Percentiles rank a stretch among this genome's conserved stretches.
Conservation (phyloP, 495 filamentous ascomycete genomes). For the Lasiosphaeria hispida region DNA sequence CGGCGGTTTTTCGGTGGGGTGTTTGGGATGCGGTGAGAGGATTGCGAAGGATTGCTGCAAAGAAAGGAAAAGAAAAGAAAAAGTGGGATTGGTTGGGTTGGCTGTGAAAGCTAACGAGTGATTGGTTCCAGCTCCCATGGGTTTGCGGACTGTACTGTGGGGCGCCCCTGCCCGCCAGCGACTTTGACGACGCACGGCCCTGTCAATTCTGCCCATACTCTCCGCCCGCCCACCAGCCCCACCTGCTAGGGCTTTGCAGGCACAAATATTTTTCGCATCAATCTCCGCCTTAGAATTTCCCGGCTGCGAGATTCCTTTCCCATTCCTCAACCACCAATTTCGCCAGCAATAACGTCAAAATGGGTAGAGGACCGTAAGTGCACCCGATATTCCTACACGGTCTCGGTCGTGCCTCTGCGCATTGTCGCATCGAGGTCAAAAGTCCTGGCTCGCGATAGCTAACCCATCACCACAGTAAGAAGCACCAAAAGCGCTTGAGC, state of each 20-base stretch:
- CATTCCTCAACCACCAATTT: slow-evolving; percentile 32
- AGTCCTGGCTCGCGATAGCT: slow-evolving; percentile 19
- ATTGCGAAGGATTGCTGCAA: too few relatives aligned
- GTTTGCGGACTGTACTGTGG: too few relatives aligned
- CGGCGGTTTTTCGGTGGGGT: too few relatives aligned
- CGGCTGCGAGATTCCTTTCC: slow-evolving; percentile 23
- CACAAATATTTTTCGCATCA: slow-evolving; percentile 32
- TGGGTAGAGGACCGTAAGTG: slow-evolving; percentile 53
- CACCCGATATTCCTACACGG: neutral
- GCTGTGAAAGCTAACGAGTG: too few relatives aligned
- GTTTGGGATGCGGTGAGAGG: too few relatives aligned
- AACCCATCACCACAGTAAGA: slow-evolving; percentile 64
- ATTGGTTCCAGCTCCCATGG: too few relatives aligned
- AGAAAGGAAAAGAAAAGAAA: neutral
- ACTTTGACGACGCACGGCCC: slow-evolving; percentile 20
- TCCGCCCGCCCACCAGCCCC: slow-evolving; percentile 25
- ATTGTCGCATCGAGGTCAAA: neutral
- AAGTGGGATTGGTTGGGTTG: neutral
- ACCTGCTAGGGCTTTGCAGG: slow-evolving; percentile 31
- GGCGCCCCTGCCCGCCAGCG: too few relatives aligned
- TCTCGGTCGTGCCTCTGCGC: neutral
- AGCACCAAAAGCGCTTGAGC: slow-evolving; percentile 99
- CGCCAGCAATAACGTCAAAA: slow-evolving; percentile 38
- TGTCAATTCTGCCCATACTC: slow-evolving; percentile 17
- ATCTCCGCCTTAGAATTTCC: slow-evolving; percentile 15